phyloP scores from a whole-genome alignment of 371 early-diverging fungal genomes.

The Mucor plumbeus region DNA sequence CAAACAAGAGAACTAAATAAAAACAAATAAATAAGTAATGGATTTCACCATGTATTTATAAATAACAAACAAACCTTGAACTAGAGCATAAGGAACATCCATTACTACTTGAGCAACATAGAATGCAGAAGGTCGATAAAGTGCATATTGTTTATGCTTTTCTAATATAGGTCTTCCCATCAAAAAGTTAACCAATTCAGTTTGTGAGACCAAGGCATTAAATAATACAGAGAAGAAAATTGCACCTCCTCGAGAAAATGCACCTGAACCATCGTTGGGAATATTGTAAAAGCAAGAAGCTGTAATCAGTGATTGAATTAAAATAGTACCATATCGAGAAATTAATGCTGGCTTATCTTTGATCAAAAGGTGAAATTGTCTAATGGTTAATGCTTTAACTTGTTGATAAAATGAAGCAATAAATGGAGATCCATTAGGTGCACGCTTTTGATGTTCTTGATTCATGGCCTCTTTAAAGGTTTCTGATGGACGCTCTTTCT shows the following conservation, averaged over 20 bases:
- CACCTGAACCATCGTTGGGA: slow-evolving; percentile 57
- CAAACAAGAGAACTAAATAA: slow-evolving; percentile 46
- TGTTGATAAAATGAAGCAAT: slow-evolving; percentile 68
- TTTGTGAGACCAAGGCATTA: slow-evolving; percentile 57
- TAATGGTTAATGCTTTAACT: slow-evolving; percentile 60
- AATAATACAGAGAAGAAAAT: slow-evolving; percentile 62
- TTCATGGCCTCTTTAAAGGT: slow-evolving; percentile 58
- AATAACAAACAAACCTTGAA: slow-evolving; percentile 22
- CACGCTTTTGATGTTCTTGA: slow-evolving; percentile 62
- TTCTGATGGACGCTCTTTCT: slow-evolving; percentile 35
- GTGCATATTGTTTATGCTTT: slow-evolving; percentile 71
- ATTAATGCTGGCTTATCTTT: slow-evolving; percentile 57
- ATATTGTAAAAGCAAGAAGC: slow-evolving; percentile 70
- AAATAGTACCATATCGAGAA: slow-evolving; percentile 61
- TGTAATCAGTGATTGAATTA: slow-evolving; percentile 71
- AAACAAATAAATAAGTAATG: not conserved
- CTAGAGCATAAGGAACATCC: slow-evolving; percentile 41
- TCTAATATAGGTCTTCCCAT: slow-evolving; percentile 66
- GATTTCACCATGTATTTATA: slow-evolving; percentile 20
- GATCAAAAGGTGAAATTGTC: slow-evolving; percentile 62
- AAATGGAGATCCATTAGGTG: slow-evolving; percentile 58
- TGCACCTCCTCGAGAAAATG: slow-evolving; percentile 77
- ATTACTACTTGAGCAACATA: slow-evolving; percentile 62
- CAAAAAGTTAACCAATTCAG: slow-evolving; percentile 56
- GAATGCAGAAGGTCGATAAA: slow-evolving; percentile 69